Evolutionary conservation across 192 early-diverging fungal genomes (phyloP).

Genomic region (Entomortierella beljakovae): DNA sequence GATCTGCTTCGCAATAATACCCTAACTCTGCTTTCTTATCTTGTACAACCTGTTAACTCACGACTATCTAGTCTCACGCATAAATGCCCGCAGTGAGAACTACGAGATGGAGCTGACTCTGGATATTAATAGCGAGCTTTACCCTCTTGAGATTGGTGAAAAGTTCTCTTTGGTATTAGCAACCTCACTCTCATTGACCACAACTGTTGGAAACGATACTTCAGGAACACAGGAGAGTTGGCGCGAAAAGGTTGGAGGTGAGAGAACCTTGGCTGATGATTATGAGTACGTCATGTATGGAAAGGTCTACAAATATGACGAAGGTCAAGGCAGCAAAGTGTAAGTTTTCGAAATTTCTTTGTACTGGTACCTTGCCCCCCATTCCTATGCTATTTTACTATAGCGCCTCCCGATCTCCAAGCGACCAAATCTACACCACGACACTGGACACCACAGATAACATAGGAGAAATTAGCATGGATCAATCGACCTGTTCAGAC

Average conservation of each 20-base stretch:
- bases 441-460: no score
- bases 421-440: no score
- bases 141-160: slow-evolving; percentile 86
- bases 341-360: slow-evolving; percentile 49
- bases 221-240: slow-evolving; percentile 73
- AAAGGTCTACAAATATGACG: slow-evolving; percentile 96
- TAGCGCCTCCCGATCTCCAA: no score
- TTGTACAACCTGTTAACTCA: not conserved
- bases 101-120: slow-evolving; percentile 91
- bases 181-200: slow-evolving; percentile 76
- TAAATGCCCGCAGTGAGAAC: slow-evolving; percentile 84
- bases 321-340: slow-evolving; percentile 78
- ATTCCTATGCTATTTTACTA: no score
- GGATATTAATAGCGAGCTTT: slow-evolving; percentile 97
- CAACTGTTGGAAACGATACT: slow-evolving; percentile 59
- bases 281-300: slow-evolving; percentile 99
- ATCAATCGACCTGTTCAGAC: no score
- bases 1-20: not conserved
- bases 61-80: slow-evolving; percentile 80
- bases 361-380: no score
- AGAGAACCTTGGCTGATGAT: slow-evolving; percentile 88
- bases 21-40: not conserved
- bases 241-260: slow-evolving; percentile 73
- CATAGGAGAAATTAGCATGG: no score
- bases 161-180: slow-evolving; percentile 88